Base-by-base conservation (phyloP, 495 filamentous ascomycete species). In the Penicillium bovifimosum region DNA sequence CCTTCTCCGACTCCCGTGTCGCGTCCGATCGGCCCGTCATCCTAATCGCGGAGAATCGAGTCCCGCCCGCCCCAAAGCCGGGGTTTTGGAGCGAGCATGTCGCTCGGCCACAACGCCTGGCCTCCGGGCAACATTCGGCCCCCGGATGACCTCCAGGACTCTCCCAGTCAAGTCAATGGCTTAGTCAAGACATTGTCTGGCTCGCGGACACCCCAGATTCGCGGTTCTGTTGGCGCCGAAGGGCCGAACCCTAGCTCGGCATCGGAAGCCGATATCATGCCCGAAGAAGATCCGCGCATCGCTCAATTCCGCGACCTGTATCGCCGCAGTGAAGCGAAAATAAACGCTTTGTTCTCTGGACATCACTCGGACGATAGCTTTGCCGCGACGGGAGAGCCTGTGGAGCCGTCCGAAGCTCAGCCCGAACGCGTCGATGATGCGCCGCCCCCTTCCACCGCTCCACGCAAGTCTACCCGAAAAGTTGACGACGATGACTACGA, bases 401-500 rank as follows among this genome's bases (percentile, higher is more conserved):
- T 59, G 36, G 64, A 67, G 32, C 56, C 59, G 38, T 35, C 69
- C 38, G 70, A 69, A 33, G 46, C 54, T 50, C 50, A 65, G 52
- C 47, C 56, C 31, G 55, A 65, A 65, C 66, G 65, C 66, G 70
- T 71, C 59, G 72, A 77, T 49, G 65, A 67, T 46, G 62, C 70
- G 56, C 59, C 59, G 50, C 62, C 63, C 18, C 54, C 60, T 41
- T 60, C 72, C 20, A 61, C 68, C 26, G 70, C 76, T n/a, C 68
- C 78, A 10, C 80, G 79, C 62, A 87, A 83, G 56, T 59, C 84
- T 34, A 77, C 86, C 34, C 76, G 89, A 32, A 82, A 85, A 43
- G 86, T 95, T 60, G 85, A 87, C 63, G 88, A 95, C 43, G 86
- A 90, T 61, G 86, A 93, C 58, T 83, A 79, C 58, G 84, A 90